These are phyloP conservation scores for Casuarina equisetifolia DNA, from an alignment of 306 rosid genomes.

Conservation along the genomic window DNA sequence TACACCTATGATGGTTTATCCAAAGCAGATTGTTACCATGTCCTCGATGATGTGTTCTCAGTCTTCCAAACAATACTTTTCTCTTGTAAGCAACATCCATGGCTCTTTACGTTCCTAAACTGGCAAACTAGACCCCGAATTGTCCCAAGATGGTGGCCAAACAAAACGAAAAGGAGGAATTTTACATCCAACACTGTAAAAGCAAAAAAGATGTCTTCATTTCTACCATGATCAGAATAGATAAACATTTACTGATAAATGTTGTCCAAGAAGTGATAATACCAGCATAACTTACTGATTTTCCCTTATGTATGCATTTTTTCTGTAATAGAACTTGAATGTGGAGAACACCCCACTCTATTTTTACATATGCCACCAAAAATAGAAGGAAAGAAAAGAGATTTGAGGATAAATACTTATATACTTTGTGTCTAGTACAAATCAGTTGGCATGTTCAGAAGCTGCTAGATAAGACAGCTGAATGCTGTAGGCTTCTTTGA, in stretches of 20 bases:
- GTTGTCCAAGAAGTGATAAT: not conserved
- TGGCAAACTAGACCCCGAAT: not conserved
- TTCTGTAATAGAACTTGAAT: not conserved
- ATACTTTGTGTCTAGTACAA: not conserved
- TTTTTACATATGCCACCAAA: not conserved
- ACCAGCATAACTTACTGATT: not conserved
- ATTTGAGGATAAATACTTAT: slow-evolving; percentile 5
- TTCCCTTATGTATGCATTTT: not conserved
- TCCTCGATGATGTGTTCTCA: too few relatives aligned
- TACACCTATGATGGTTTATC: too few relatives aligned
- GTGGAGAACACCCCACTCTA: not conserved
- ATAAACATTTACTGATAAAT: not conserved
- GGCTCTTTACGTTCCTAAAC: too few relatives aligned
- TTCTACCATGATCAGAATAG: not conserved
- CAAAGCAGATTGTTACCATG: too few relatives aligned
- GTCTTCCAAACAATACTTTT: too few relatives aligned
- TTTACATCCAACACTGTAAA: too few relatives aligned
- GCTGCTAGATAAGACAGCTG: slow-evolving; percentile 70
- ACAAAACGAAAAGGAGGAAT: not conserved
- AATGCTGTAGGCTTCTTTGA: slow-evolving; percentile 65
- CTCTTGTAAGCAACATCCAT: too few relatives aligned
- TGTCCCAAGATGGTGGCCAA: too few relatives aligned
- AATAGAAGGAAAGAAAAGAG: not conserved
- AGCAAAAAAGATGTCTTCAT: not conserved
- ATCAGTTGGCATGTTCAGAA: slow-evolving; percentile 32